Conservation (phyloP, 306 rosid genomes). For the Comarum palustre region DNA sequence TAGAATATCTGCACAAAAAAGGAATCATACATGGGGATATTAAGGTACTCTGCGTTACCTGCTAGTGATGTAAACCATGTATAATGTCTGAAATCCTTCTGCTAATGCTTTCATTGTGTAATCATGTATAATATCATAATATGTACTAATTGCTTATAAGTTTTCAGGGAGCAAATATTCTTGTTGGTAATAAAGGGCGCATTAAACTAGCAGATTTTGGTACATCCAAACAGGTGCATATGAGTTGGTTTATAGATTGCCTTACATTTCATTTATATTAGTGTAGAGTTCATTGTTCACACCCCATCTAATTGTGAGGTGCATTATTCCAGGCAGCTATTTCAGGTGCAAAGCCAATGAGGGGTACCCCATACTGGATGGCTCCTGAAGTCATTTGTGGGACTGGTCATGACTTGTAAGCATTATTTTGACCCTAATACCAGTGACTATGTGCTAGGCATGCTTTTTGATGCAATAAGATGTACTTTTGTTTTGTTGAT, state of each 20-base stretch:
- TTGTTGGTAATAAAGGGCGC: constrained; percentile 96
- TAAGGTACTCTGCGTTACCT: constrained; percentile 52
- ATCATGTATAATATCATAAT: constrained; percentile 21
- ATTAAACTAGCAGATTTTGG: constrained; percentile 99
- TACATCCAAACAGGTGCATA: constrained; percentile 89
- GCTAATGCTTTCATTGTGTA: not conserved
- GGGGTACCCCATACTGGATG: constrained; percentile 99
- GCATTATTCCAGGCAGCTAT: constrained; percentile 68
- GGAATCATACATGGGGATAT: constrained; percentile 98
- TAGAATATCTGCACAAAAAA: constrained; percentile 83
- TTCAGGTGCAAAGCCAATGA: constrained; percentile 93
- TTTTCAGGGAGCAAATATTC: constrained; percentile 96
- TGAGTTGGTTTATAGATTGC: constrained; percentile 64
- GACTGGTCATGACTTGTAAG: constrained; percentile 99
- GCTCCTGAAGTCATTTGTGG: constrained; percentile 99
- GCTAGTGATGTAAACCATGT: constrained; percentile 4
- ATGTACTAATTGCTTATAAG: constrained; percentile 9
- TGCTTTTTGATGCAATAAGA: not conserved
- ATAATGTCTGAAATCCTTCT: constrained; percentile 8
- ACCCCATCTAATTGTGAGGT: constrained; percentile 28
- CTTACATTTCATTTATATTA: constrained; percentile 15
- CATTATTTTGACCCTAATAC: constrained; percentile 30
- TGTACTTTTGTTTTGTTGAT: not conserved
- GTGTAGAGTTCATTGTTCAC: constrained; percentile 1
- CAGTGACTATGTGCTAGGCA: not conserved